Evolutionary conservation across 2,329 filamentous ascomycete species (phyloP).

Genomic region (Aspergillus arachidicola): DNA sequence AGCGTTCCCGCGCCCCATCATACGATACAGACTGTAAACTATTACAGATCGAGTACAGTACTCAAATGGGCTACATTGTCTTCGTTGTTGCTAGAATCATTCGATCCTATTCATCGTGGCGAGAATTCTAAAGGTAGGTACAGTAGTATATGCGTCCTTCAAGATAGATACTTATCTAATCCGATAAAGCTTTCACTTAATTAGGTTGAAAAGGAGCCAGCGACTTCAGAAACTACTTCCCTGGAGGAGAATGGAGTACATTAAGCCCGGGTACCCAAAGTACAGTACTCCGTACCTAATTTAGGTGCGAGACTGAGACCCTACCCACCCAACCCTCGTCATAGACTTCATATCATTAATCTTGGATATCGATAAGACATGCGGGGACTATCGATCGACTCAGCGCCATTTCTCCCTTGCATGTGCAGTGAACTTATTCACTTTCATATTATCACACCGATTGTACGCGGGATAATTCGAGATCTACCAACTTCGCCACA

Average conservation of each 20-base stretch:
- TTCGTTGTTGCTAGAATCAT: neutral
- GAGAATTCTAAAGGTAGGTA: neutral
- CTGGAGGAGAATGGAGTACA: neutral
- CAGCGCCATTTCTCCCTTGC: constrained; percentile 23
- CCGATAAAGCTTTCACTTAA: neutral
- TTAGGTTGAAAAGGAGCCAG: neutral
- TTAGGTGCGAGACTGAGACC: neutral
- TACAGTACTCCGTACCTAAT: neutral
- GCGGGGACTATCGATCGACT: constrained; percentile 17
- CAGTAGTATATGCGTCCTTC: neutral
- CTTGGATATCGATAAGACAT: constrained; percentile 24
- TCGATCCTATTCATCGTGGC: neutral
- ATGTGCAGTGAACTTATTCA: constrained; percentile 17
- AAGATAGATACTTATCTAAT: neutral
- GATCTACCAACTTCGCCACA: neutral
- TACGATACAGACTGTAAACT: constrained; percentile 15
- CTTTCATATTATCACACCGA: neutral
- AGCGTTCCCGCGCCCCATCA: constrained; percentile 15
- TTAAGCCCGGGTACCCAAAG: neutral
- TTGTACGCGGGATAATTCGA: neutral
- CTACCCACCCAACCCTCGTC: constrained; percentile 2
- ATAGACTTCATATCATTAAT: constrained; percentile 6
- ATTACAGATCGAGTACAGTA: neutral
- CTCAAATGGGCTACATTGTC: neutral
- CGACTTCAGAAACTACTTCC: neutral